phyloP scores from a whole-genome alignment of 352 stramenopile species.

The Globisporangium emineosum region DNA sequence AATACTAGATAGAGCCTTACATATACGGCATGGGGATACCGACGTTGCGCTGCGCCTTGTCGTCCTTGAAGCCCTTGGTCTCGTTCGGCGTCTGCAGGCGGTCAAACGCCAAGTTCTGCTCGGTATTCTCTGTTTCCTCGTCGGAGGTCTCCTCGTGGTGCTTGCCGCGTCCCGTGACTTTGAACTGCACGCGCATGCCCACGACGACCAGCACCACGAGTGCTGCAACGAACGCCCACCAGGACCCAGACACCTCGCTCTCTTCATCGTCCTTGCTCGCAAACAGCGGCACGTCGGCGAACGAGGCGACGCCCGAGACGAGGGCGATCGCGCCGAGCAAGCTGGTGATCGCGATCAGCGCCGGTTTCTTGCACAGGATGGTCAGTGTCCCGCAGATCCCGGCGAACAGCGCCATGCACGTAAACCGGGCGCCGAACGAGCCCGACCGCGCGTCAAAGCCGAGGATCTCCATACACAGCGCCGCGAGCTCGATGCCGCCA shows the following conservation, averaged over 20 bases:
- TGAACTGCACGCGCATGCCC: background rate
- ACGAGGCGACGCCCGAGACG: background rate
- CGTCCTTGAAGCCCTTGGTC: background rate
- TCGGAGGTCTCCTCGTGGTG: constrained; percentile 24
- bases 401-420: background rate
- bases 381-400: background rate
- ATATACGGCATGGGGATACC: background rate
- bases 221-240: background rate
- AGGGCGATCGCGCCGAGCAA: background rate
- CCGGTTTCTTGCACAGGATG: background rate
- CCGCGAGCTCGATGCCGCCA: background rate
- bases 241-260: background rate
- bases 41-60: background rate
- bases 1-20: background rate
- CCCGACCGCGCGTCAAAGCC: background rate
- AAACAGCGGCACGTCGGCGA: background rate
- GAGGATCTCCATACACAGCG: background rate
- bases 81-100: background rate
- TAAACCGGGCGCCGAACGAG: background rate
- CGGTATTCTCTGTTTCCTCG: constrained; percentile 27
- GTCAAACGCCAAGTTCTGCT: constrained; percentile 13
- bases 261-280: background rate
- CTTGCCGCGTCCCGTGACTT: constrained; percentile 33
- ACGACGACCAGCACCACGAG: background rate
- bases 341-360: background rate